Evolutionary conservation across 495 filamentous ascomycete genomes (phyloP), one percentile per base, ranked within the genome.

Genomic region (Penicillium flavigenum): DNA sequence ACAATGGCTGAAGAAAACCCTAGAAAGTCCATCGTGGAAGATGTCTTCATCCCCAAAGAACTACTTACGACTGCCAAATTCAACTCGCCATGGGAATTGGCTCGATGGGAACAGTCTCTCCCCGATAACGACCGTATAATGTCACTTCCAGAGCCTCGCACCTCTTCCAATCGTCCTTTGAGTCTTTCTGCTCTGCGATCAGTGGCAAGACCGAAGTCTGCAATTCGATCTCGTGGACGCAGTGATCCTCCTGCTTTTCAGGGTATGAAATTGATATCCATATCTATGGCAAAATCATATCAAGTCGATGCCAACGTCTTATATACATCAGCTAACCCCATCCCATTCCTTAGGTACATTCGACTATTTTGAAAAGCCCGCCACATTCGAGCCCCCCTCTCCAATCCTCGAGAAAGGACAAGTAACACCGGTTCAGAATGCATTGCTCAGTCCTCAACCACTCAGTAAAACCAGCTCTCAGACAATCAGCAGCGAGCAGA

Each of bases 21-120:
- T 11, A 42, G 51, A 49, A 53, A 26, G 24, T 63, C 56, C 32
- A 58, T 63, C 42, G 61, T 66, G 54, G 63, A 66, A 53, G 63
- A 66, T 39, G 61, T 66, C 11, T 47, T 52, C 29, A 55, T 66
- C 26, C 63, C 63, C 11, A 66, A 56, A 20, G 55, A 54, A 22
- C 62, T 66, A 17, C 56, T 66, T 14, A 27, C 63, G 9, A 63
- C 63, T n/a, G 63, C 63, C 24, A 66, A 59, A 41, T 66, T 66
- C 61, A 49, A 57, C 50, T 63, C 63, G 14, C 63, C 63, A 36
- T 63, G 57, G 61, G 63, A 66, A 32, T 34, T 56, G 39, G 51
- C 51, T 20, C 55, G 60, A 48, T 66, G 63, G 63, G 63, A 66
- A 47, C 60, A 63, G 12, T 58, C 61, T 16, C 63, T 66, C 4